phyloP scores from a whole-genome alignment of 228 moss, liverwort and hornwort species.

The Sphagnum magellanicum region DNA sequence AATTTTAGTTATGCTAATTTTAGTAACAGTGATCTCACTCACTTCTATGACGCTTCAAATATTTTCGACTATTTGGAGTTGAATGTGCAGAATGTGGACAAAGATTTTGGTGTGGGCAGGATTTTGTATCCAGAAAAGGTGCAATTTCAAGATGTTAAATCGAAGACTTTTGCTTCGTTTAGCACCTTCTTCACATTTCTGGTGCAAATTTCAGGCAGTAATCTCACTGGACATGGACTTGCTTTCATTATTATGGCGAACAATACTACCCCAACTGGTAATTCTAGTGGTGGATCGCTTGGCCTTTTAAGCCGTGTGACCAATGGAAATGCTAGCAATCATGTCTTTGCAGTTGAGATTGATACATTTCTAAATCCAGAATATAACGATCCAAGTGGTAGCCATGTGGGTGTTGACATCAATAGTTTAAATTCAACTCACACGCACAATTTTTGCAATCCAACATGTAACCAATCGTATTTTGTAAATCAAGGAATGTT shows the following conservation, averaged over 20 bases:
- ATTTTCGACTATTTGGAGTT: too few relatives aligned
- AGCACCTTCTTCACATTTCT: background rate
- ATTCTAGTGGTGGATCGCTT: background rate
- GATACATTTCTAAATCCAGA: constrained; percentile 5
- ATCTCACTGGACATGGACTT: constrained; percentile 7
- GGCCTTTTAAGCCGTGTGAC: background rate
- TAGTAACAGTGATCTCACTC: rapidly evolving
- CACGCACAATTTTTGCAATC: constrained; percentile 11
- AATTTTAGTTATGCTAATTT: too few relatives aligned
- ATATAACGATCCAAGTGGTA: constrained; percentile 9
- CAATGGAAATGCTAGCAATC: constrained; percentile 3
- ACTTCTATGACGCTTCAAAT: rapidly evolving
- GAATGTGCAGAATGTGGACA: rapidly evolving
- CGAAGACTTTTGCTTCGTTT: constrained; percentile 9
- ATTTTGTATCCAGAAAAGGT: too few relatives aligned
- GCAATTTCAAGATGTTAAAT: background rate
- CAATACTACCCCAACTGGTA: too few relatives aligned
- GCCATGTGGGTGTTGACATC: constrained; percentile 16
- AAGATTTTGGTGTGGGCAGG: too few relatives aligned
- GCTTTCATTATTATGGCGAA: background rate
- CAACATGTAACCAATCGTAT: background rate
- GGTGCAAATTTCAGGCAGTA: too few relatives aligned
- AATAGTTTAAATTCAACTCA: constrained; percentile 12
- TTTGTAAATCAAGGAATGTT: constrained; percentile 4
- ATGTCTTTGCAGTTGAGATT: constrained; percentile 18